Evolutionary conservation across 2,329 filamentous ascomycete genomes (phyloP).

Genomic region (Exophiala mesophila): DNA sequence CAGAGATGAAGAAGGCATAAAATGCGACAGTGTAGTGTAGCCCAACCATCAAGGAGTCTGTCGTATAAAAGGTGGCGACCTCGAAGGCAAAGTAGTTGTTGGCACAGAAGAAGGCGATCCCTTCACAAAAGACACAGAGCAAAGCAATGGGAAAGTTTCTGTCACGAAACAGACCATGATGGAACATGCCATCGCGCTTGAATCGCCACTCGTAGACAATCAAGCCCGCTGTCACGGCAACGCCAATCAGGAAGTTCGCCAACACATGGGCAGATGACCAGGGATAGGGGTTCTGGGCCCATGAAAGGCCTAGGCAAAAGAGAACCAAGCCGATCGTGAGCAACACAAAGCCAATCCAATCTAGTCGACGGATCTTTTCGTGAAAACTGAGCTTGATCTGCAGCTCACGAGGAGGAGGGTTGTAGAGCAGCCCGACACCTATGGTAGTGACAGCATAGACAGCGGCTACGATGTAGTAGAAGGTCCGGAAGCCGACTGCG

Average conservation of each 20-base stretch:
- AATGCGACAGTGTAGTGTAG: constrained; percentile 32
- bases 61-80: constrained; percentile 5
- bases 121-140: constrained; percentile 54
- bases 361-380: constrained; percentile 9
- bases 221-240: constrained; percentile 40
- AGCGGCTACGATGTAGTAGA: constrained; percentile 12
- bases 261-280: constrained; percentile 50
- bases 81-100: constrained; percentile 28
- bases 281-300: constrained; percentile 52
- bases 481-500: constrained; percentile 8
- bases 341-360: constrained; percentile 9
- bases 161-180: constrained; percentile 49
- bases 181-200: constrained; percentile 44
- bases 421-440: constrained; percentile 9
- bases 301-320: constrained; percentile 53
- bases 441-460: constrained; percentile 2
- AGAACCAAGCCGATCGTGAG: constrained; percentile 28
- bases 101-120: constrained; percentile 58
- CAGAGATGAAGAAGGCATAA: background rate
- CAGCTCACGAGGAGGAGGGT: constrained; percentile 8
- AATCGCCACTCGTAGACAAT: constrained; percentile 53
- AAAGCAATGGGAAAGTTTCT: constrained; percentile 56
- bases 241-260: constrained; percentile 45
- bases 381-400: constrained; percentile 1
- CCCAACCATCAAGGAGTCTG: background rate